phyloP scores from a whole-genome alignment of 495 filamentous ascomycete genomes.

The Xylaria telfairii region DNA sequence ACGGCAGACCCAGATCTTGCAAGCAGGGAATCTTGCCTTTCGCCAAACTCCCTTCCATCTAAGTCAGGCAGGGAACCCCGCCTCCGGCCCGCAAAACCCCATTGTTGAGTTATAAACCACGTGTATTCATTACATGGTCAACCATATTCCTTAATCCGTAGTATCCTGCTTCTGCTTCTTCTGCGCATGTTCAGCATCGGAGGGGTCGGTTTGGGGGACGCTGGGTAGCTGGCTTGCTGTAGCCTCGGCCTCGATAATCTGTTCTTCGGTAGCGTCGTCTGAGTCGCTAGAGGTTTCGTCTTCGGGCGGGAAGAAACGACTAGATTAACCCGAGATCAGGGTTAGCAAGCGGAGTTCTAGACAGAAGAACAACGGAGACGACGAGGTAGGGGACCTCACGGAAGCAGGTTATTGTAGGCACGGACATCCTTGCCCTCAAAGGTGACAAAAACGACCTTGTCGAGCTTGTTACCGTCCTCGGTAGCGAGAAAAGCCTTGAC shows the following conservation, averaged over 20 bases:
- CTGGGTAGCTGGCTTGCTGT: not conserved
- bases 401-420: slow-evolving; percentile 71
- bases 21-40: slow-evolving; percentile 3
- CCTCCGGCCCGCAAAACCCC: not conserved
- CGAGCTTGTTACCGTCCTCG: slow-evolving; percentile 61
- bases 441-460: slow-evolving; percentile 79
- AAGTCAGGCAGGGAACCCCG: not conserved
- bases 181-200: slow-evolving; percentile 36
- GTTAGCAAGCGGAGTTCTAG: not conserved
- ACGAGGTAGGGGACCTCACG: slow-evolving; percentile 60
- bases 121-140: not conserved
- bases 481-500: slow-evolving; percentile 74
- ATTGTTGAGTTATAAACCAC: not conserved
- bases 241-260: slow-evolving; percentile 39
- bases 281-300: slow-evolving; percentile 25
- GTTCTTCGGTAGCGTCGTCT: slow-evolving; percentile 30
- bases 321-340: slow-evolving; percentile 21
- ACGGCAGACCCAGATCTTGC: not conserved
- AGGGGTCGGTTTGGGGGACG: slow-evolving; percentile 39
- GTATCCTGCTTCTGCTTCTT: slow-evolving; percentile 45
- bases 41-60: slow-evolving; percentile 6
- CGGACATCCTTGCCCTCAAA: slow-evolving; percentile 78
- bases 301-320: slow-evolving; percentile 45
- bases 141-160: slow-evolving; percentile 11
- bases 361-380: too few species aligned